These are phyloP conservation scores for Crassisporium funariophilum DNA, from an alignment of 768 basidiomycete genomes.

Conservation along the genomic window DNA sequence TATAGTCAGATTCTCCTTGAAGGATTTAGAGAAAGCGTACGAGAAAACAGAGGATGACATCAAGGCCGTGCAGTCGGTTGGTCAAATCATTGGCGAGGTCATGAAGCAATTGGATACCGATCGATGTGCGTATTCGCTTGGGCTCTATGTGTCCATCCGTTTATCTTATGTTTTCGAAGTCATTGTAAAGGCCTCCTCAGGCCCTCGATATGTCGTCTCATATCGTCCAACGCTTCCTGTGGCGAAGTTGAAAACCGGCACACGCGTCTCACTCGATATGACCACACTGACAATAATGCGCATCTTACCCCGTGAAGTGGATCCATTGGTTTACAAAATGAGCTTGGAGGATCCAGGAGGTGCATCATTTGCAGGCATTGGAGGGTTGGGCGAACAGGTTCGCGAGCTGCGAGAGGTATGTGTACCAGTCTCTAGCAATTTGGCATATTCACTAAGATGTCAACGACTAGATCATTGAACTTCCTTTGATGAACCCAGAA, in stretches of 20 bases:
- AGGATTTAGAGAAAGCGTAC: slow-evolving; percentile 85
- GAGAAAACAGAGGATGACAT: slow-evolving; percentile 98
- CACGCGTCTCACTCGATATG: slow-evolving; percentile 98
- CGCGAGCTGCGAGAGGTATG: slow-evolving; percentile 91
- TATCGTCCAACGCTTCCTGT: slow-evolving; percentile 93
- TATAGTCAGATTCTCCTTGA: slow-evolving; percentile 87
- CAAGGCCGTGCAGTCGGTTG: slow-evolving; percentile 97
- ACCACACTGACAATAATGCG: slow-evolving; percentile 99
- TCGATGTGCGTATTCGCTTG: slow-evolving; percentile 65
- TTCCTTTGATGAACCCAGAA: slow-evolving; percentile 92
- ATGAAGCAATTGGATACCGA: slow-evolving; percentile 99
- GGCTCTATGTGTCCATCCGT: neutral
- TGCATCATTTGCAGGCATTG: slow-evolving; percentile 95
- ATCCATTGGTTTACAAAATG: slow-evolving; percentile 99
- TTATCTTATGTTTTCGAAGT: slow-evolving; percentile 46
- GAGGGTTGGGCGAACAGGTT: slow-evolving; percentile 94
- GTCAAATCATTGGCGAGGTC: slow-evolving; percentile 98
- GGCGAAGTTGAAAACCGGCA: slow-evolving; percentile 88
- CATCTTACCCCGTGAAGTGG: slow-evolving; percentile 95
- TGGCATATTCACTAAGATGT: neutral
- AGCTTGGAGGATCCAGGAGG: slow-evolving; percentile 96
- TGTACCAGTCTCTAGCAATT: slow-evolving; percentile 9
- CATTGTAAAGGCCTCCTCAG: slow-evolving; percentile 98
- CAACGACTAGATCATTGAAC: slow-evolving; percentile 79
- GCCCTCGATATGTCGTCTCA: slow-evolving; percentile 97